phyloP scores from a whole-genome alignment of 2,329 filamentous ascomycete species.

The Aureobasidium zeae region DNA sequence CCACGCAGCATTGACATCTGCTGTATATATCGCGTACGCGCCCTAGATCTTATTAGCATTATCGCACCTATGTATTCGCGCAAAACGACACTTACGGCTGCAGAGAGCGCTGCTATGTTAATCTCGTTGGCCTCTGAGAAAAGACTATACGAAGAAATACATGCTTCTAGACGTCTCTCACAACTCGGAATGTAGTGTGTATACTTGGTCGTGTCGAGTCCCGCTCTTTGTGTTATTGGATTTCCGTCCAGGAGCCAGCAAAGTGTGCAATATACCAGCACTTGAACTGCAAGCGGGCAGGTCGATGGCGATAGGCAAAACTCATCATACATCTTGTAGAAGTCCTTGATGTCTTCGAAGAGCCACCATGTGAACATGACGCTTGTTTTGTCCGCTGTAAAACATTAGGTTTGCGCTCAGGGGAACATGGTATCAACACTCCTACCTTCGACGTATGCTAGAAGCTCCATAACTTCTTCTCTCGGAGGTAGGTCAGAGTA shows the following conservation, averaged over 20 bases:
- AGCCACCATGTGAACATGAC: conserved; percentile 12
- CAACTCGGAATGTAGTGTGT: background rate
- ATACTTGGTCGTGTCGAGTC: background rate
- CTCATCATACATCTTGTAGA: conserved; percentile 3
- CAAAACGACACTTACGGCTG: background rate
- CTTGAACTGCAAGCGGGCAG: conserved; percentile 14
- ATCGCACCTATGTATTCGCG: too few relatives aligned
- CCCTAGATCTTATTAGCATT: background rate
- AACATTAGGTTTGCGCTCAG: too few relatives aligned
- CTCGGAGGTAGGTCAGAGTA: background rate
- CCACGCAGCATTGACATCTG: conserved; percentile 57
- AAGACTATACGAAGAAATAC: background rate
- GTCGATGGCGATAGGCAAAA: conserved; percentile 16
- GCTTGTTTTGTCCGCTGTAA: conserved; percentile 3
- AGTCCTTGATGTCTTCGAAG: conserved; percentile 6
- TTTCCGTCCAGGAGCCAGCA: conserved; percentile 13
- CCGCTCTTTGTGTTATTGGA: background rate
- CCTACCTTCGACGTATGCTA: conserved; percentile 6
- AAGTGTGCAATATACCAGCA: conserved; percentile 16
- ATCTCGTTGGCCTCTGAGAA: background rate
- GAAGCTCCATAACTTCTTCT: background rate
- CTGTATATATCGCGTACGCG: conserved; percentile 34
- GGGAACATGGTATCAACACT: too few relatives aligned
- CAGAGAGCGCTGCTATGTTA: conserved; percentile 10
- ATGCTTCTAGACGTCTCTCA: background rate